A percentile compares a stretch with the other conserved stretches of the same genome.
phyloP scores from a whole-genome alignment of 208 protist species.

The Entamoeba invadens region DNA sequence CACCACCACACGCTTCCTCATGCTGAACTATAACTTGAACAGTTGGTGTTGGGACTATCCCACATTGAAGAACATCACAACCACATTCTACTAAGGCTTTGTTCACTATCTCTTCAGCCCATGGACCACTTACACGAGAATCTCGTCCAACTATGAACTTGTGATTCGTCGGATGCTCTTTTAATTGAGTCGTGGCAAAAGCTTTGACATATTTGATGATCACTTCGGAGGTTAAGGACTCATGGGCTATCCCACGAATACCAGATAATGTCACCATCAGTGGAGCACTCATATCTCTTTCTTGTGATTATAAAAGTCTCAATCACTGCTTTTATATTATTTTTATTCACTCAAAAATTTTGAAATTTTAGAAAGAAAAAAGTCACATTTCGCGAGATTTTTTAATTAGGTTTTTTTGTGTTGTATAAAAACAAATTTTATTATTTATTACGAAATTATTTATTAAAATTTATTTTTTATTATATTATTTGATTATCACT shows the following conservation, averaged over 20 bases:
- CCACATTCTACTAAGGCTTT: constrained; percentile 23
- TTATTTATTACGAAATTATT: no score
- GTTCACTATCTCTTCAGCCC: constrained; percentile 16
- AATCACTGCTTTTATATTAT: no score
- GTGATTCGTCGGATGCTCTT: not conserved
- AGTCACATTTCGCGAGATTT: no score
- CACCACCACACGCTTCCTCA: constrained; percentile 30
- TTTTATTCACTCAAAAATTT: no score
- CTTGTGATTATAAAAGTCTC: no score
- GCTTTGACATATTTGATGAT: constrained; percentile 33
- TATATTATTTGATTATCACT: no score
- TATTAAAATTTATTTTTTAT: no score
- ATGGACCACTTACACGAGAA: constrained; percentile 39
- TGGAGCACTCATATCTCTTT: no score
- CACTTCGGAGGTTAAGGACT: constrained; percentile 23
- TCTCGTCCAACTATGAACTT: constrained; percentile 46
- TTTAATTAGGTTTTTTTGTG: no score
- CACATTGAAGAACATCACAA: constrained; percentile 38
- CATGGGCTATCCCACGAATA: constrained; percentile 37
- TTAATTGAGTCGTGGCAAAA: constrained; percentile 27
- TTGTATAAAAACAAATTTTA: no score
- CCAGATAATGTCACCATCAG: constrained; percentile 44
- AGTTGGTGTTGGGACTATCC: constrained; percentile 52
- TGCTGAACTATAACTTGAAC: constrained; percentile 46
- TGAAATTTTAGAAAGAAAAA: no score